Conservation (phyloP, 495 filamentous ascomycete genomes). For the Penicillium cataractarum region DNA sequence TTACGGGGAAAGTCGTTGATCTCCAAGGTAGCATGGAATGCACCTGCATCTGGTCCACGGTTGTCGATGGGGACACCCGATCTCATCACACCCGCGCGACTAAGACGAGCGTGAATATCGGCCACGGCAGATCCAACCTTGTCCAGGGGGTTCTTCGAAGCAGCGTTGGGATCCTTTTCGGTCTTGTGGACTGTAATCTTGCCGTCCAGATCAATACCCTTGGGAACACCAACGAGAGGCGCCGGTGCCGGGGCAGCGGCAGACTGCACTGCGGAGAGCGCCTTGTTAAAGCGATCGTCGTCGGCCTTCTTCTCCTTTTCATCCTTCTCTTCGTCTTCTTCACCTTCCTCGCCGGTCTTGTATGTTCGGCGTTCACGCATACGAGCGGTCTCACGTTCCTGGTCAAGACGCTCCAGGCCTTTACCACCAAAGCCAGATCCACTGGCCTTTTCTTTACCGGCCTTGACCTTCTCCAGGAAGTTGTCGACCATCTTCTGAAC, state of each 20-base stretch:
- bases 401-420: slow-evolving; percentile 86
- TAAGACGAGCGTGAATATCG: slow-evolving; percentile 83
- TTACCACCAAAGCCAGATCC: slow-evolving; percentile 91
- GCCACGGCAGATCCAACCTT: slow-evolving; percentile 83
- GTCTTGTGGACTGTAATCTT: slow-evolving; percentile 82
- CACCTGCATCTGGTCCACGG: slow-evolving; percentile 94
- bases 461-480: slow-evolving; percentile 87
- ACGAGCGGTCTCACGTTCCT: slow-evolving; percentile 83
- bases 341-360: slow-evolving; percentile 87
- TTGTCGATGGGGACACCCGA: slow-evolving; percentile 97
- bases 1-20: slow-evolving; percentile 98
- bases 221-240: slow-evolving; percentile 55
- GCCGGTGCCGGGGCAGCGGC: slow-evolving; percentile 50
- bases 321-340: slow-evolving; percentile 83
- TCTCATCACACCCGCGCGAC: slow-evolving; percentile 81
- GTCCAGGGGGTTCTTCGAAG: slow-evolving; percentile 73
- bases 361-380: slow-evolving; percentile 83
- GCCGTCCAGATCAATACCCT: slow-evolving; percentile 68
- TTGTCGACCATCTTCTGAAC: slow-evolving; percentile 64
- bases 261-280: slow-evolving; percentile 65
- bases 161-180: slow-evolving; percentile 55
- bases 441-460: slow-evolving; percentile 84
- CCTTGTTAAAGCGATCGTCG: slow-evolving; percentile 66
- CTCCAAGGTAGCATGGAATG: slow-evolving; percentile 95
- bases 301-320: slow-evolving; percentile 55